Percentiles rank a stretch among this genome's conserved stretches.
phyloP scores from a whole-genome alignment of 108 stramenopile genomes.

The Cyclotella cryptica region DNA sequence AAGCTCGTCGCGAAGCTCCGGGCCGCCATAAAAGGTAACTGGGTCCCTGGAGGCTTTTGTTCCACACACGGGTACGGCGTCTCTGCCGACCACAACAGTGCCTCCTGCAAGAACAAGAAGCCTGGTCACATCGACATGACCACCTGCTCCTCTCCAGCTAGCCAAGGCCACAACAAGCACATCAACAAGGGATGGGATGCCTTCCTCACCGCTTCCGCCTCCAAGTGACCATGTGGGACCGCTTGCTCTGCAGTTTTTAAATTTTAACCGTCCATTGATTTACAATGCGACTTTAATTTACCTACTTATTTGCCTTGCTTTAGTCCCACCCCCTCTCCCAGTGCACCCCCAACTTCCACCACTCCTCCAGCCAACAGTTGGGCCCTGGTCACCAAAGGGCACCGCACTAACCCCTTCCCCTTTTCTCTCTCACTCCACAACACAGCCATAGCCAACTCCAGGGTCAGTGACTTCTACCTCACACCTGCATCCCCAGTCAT shows the following conservation, averaged over 20 bases:
- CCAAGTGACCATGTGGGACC: not conserved
- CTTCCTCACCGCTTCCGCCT: not conserved
- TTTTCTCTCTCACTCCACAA: not conserved
- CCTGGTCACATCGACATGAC: not conserved
- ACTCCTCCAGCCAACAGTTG: not conserved
- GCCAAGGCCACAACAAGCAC: not conserved
- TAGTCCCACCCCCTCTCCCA: not conserved
- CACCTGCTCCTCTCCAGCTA: not conserved
- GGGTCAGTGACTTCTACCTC: slow-evolving; percentile 9
- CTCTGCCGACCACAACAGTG: not conserved
- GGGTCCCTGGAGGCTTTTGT: not conserved
- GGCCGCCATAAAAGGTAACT: not conserved
- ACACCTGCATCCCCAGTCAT: slow-evolving; percentile 5
- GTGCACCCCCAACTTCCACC: not conserved
- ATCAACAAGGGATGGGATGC: slow-evolving; percentile 3
- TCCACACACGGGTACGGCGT: not conserved
- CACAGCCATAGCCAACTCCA: not conserved
- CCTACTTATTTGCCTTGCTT: not conserved
- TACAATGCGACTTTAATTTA: not conserved
- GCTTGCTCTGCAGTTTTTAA: not conserved
- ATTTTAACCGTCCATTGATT: not conserved
- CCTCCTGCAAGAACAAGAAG: slow-evolving; percentile 14
- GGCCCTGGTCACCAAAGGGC: not conserved
- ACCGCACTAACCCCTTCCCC: not conserved
- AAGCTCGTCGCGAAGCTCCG: not conserved